These are phyloP conservation scores for Gliomastix tumulicola DNA, from an alignment of 2,329 filamentous ascomycete species.

Conservation along the genomic window DNA sequence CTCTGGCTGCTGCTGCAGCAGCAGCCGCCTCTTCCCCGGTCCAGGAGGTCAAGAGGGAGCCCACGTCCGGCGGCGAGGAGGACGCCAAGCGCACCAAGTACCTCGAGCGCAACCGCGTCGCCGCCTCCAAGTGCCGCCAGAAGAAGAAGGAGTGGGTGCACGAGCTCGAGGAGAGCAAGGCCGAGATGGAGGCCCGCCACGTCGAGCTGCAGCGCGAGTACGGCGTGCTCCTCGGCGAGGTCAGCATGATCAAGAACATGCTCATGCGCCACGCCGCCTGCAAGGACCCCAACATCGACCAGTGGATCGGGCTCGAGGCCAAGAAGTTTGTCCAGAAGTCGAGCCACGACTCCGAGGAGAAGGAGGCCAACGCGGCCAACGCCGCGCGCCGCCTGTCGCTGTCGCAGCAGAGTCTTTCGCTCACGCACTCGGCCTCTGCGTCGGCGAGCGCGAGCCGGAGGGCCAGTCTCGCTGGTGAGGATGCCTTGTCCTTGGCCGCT, in stretches of 20 bases:
- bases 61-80: conserved; percentile 10
- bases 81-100: conserved; percentile 44
- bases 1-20: no score
- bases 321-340: conserved; percentile 34
- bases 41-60: neutral
- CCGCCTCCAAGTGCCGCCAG: conserved; percentile 67
- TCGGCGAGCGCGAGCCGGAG: neutral
- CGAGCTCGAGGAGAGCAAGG: conserved; percentile 39
- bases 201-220: conserved; percentile 33
- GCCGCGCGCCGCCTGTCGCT: conserved; percentile 1
- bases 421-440: neutral
- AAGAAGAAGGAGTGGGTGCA: conserved; percentile 53
- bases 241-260: conserved; percentile 38
- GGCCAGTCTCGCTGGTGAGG: no score
- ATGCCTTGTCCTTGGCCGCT: no score
- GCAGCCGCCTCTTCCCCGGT: no score
- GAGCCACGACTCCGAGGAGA: neutral
- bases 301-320: conserved; percentile 46
- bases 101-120: conserved; percentile 64
- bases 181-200: conserved; percentile 35
- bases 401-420: no score
- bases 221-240: conserved; percentile 32
- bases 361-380: no score
- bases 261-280: conserved; percentile 46
- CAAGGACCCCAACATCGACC: conserved; percentile 44